phyloP scores from a whole-genome alignment of 176 grass and related monocot species.

The Cymbopogon citratus region DNA sequence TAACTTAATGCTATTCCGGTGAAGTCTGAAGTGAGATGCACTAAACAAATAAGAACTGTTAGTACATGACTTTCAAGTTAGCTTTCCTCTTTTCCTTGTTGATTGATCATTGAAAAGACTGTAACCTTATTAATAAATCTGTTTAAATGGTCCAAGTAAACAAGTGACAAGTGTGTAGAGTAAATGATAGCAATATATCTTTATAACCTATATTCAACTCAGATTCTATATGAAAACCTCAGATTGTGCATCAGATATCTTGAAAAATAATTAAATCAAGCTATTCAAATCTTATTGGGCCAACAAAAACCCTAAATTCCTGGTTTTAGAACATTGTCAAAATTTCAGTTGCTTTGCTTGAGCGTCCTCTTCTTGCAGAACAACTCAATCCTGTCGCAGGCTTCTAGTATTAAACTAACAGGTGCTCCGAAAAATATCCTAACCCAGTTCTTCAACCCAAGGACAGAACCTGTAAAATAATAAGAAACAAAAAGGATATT shows the following conservation, averaged over 20 bases:
- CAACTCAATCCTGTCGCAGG: constrained; percentile 68
- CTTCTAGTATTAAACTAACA: constrained; percentile 42
- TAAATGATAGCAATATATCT: too few species aligned
- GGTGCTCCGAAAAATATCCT: constrained; percentile 85
- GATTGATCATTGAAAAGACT: not conserved
- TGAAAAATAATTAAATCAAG: not conserved
- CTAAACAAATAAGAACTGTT: not conserved
- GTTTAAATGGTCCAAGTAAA: not conserved
- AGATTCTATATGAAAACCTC: constrained; percentile 30
- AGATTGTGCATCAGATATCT: not conserved
- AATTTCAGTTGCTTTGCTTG: constrained; percentile 30
- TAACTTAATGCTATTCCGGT: not conserved
- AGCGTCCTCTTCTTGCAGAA: constrained; percentile 56
- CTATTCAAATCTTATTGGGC: not conserved
- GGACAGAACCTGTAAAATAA: constrained; percentile 58
- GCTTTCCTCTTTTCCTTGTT: not conserved
- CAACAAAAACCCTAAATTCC: constrained; percentile 14
- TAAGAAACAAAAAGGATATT: not conserved
- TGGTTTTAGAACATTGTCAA: not conserved
- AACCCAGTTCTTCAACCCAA: constrained; percentile 89
- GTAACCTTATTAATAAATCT: too few species aligned
- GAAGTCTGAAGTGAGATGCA: not conserved
- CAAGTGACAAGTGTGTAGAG: not conserved
- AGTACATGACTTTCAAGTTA: not conserved
- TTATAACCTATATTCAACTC: constrained; percentile 10